phyloP scores from a whole-genome alignment of 2,329 filamentous ascomycete species.

The Cryphonectria parasitica region DNA sequence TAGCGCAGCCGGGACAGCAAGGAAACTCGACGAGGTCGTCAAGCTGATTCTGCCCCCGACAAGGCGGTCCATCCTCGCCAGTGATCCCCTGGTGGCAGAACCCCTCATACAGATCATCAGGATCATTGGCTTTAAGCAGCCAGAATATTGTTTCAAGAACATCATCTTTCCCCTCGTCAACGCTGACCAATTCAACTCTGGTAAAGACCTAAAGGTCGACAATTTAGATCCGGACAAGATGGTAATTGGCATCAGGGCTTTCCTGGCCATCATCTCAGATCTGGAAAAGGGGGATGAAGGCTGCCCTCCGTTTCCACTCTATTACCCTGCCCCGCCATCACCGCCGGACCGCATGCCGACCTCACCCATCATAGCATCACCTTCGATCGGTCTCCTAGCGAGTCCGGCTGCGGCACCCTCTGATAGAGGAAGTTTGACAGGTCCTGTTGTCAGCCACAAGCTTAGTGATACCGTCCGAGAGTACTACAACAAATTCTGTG shows the following conservation, averaged over 20 bases:
- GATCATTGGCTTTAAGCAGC: conserved; percentile 90
- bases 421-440: conserved; percentile 68
- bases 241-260: conserved; percentile 95
- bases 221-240: conserved; percentile 95
- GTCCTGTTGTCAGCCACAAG: conserved; percentile 61
- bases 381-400: conserved; percentile 35
- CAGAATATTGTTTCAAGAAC: conserved; percentile 88
- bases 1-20: conserved; percentile 64
- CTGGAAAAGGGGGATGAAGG: conserved; percentile 81
- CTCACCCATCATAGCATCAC: conserved; percentile 54
- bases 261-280: conserved; percentile 90
- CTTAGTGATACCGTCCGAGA: conserved; percentile 79
- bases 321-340: conserved; percentile 49
- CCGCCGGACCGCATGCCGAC: conserved; percentile 49
- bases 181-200: conserved; percentile 79
- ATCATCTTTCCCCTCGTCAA: conserved; percentile 97
- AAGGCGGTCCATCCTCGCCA: conserved; percentile 79
- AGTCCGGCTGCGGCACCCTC: conserved; percentile 35
- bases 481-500: conserved; percentile 89
- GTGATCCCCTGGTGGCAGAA: conserved; percentile 82
- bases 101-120: conserved; percentile 92
- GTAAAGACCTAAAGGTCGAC: conserved; percentile 82
- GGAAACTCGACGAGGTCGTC: conserved; percentile 89
- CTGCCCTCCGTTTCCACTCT: conserved; percentile 81
- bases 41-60: conserved; percentile 80